A percentile compares a stretch with the other conserved stretches of the same genome.
phyloP scores from a whole-genome alignment of 225 moss, liverwort and hornwort genomes.

The Asterella californica region DNA sequence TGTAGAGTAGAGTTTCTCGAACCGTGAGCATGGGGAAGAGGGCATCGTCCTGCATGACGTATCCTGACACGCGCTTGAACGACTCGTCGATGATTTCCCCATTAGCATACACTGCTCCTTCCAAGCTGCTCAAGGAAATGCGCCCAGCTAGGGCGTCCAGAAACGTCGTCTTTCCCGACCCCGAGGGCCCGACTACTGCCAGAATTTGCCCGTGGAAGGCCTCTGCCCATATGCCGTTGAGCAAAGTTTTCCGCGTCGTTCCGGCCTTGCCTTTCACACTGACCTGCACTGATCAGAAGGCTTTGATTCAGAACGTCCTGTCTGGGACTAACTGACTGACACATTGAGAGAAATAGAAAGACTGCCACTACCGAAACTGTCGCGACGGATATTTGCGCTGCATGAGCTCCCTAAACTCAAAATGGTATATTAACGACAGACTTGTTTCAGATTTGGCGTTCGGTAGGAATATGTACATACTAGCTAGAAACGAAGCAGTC shows the following conservation, averaged over 20 bases:
- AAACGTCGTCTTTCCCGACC: conserved; percentile 48
- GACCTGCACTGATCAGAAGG: conserved; percentile 17
- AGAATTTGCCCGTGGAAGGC: conserved; percentile 48
- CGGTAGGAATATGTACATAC: background rate
- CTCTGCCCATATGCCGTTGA: conserved; percentile 33
- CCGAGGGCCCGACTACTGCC: conserved; percentile 48
- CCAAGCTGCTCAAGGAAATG: conserved; percentile 28
- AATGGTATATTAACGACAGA: too few species aligned
- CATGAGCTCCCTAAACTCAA: too few species aligned
- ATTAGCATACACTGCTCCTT: conserved; percentile 43
- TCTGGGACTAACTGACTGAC: too few species aligned
- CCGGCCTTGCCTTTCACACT: conserved; percentile 26
- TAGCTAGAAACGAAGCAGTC: background rate
- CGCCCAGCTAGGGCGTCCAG: conserved; percentile 47
- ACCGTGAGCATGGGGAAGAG: conserved; percentile 46
- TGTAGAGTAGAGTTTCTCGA: conserved; percentile 43
- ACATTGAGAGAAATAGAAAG: too few species aligned
- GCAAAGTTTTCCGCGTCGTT: conserved; percentile 16
- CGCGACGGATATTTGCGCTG: too few species aligned
- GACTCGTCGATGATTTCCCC: conserved; percentile 36
- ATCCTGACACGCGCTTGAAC: conserved; percentile 50
- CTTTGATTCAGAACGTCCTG: background rate
- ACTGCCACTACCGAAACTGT: too few species aligned
- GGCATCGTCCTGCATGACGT: conserved; percentile 49
- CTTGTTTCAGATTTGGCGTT: background rate